These are phyloP conservation scores for Cercophora samala DNA, from an alignment of 495 filamentous ascomycete species.

Conservation along the genomic window DNA sequence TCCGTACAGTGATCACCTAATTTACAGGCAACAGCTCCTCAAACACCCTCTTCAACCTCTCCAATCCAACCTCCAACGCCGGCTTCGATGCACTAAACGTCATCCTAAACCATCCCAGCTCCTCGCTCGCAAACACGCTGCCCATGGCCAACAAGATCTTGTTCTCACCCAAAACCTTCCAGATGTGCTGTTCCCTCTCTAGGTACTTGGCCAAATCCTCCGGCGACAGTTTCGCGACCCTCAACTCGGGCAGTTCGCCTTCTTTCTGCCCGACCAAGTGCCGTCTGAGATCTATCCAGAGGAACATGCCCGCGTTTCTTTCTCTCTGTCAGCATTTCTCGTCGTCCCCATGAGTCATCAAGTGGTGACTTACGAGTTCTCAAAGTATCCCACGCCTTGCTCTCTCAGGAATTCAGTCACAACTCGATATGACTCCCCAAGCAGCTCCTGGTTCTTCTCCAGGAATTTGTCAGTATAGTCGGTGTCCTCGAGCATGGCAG, in stretches of 20 bases:
- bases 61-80: constrained; percentile 39
- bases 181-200: constrained; percentile 24
- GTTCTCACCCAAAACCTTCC: constrained; percentile 36
- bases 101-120: constrained; percentile 52
- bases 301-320: constrained; percentile 20
- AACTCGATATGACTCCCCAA: constrained; percentile 37
- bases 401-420: constrained; percentile 33
- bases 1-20: too few species aligned
- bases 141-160: constrained; percentile 47
- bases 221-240: neutral
- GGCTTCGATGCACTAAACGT: constrained; percentile 42
- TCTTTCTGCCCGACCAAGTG: constrained; percentile 1
- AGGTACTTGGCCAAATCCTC: constrained; percentile 9
- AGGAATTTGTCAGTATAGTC: constrained; percentile 44
- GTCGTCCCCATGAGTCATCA: neutral
- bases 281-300: constrained; percentile 20
- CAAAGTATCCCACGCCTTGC: constrained; percentile 34
- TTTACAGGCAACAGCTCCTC: too few species aligned
- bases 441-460: constrained; percentile 33
- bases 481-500: constrained; percentile 43
- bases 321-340: neutral
- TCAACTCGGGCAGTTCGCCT: neutral
- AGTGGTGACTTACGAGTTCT: constrained; percentile 13
- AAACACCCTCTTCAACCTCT: constrained; percentile 14
- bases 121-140: constrained; percentile 42